A percentile compares a stretch with the other conserved stretches of the same genome.
phyloP scores from a whole-genome alignment of 176 grass and related monocot genomes.

The Thalia dealbata region DNA sequence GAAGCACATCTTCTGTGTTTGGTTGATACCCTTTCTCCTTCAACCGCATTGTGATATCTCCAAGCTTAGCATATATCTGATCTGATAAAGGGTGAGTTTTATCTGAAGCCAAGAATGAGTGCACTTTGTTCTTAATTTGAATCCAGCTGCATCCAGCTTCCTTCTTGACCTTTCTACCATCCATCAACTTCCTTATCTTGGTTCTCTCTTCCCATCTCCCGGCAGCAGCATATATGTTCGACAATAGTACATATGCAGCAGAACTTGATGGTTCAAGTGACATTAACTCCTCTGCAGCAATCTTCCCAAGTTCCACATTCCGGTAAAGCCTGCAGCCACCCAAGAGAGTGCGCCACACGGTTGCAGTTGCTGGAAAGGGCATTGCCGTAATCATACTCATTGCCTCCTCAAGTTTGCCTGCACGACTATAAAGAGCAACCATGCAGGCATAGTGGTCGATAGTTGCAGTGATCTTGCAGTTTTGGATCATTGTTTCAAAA shows the following conservation, averaged over 20 bases:
- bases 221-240: constrained; percentile 63
- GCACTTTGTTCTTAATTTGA: constrained; percentile 13
- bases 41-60: not conserved
- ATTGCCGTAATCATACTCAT: constrained; percentile 32
- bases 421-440: constrained; percentile 67
- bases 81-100: constrained; percentile 1
- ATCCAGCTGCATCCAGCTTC: constrained; percentile 17
- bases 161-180: constrained; percentile 22
- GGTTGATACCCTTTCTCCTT: constrained; percentile 16
- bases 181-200: constrained; percentile 59
- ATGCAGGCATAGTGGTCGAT: constrained; percentile 74
- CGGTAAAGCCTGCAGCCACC: constrained; percentile 51
- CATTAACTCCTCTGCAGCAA: constrained; percentile 58
- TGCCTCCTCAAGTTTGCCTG: constrained; percentile 52
- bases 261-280: constrained; percentile 47
- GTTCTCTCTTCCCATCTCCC: constrained; percentile 56
- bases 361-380: constrained; percentile 47
- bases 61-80: constrained; percentile 12
- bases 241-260: constrained; percentile 53
- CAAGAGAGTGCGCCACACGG: constrained; percentile 54
- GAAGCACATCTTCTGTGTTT: constrained; percentile 20
- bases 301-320: constrained; percentile 62
- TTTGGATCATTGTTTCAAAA: constrained; percentile 55
- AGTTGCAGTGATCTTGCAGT: constrained; percentile 37
- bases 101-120: constrained; percentile 16